phyloP scores from a whole-genome alignment of 805 yeast genomes.

The Debaryomyces prosopidis region DNA sequence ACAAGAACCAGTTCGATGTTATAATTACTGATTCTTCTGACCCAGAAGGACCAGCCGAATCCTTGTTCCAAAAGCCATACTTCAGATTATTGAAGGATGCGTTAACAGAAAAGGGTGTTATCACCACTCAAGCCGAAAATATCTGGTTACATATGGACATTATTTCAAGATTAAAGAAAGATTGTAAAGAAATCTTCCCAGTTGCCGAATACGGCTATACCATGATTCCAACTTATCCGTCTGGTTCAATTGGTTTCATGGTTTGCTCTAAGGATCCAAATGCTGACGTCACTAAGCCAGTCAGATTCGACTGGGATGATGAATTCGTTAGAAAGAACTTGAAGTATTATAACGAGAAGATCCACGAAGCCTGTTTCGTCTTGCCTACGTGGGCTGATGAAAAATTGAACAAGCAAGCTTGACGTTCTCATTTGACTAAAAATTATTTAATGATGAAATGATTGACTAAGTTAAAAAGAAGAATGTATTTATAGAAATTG shows the following conservation, averaged over 20 bases:
- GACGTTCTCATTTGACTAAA: not conserved
- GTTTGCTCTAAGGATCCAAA: slow-evolving; percentile 78
- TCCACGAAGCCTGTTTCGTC: slow-evolving; percentile 87
- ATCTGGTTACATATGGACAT: slow-evolving; percentile 90
- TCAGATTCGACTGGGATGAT: slow-evolving; percentile 57
- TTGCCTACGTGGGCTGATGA: slow-evolving; percentile 87
- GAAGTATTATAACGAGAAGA: slow-evolving; percentile 79
- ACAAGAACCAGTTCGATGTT: slow-evolving; percentile 86
- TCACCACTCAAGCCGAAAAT: slow-evolving; percentile 93
- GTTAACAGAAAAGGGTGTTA: slow-evolving; percentile 89
- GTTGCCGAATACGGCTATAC: slow-evolving; percentile 89
- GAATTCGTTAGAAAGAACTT: slow-evolving; percentile 64
- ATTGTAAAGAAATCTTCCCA: slow-evolving; percentile 85
- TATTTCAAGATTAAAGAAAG: slow-evolving; percentile 77
- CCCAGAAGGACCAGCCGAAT: slow-evolving; percentile 98
- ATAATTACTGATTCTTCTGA: slow-evolving; percentile 97
- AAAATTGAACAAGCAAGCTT: slow-evolving; percentile 30
- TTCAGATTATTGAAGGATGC: slow-evolving; percentile 82
- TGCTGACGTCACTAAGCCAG: slow-evolving; percentile 67
- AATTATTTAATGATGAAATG: not conserved
- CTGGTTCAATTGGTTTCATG: slow-evolving; percentile 98
- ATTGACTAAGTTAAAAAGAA: not conserved
- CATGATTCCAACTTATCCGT: slow-evolving; percentile 94
- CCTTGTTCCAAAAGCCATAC: slow-evolving; percentile 89
- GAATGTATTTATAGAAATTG: not conserved